Evolutionary conservation across 1,139 yeast species (phyloP), one percentile per base, ranked within the genome.

Genomic region (Taphrina pruni): DNA sequence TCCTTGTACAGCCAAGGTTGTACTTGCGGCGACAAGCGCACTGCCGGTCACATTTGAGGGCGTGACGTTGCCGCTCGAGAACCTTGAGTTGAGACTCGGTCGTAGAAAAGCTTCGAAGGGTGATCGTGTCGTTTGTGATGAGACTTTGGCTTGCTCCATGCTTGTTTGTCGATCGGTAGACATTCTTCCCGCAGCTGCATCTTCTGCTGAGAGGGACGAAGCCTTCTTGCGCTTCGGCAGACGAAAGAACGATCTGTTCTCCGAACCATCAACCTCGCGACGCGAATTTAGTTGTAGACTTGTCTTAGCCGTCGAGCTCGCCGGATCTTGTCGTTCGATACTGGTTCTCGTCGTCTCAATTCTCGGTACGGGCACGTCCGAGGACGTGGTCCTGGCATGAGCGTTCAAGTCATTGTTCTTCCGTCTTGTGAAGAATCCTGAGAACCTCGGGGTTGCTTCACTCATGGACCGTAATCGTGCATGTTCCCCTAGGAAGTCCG

Each of bases 1-100:
- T n/a, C 67, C 67, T 36, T 48, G 67, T 12, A 52, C 67, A 17
- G 67, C 67, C 14, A 64, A 46, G 4, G 67, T 20, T 4, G 67
- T n/a, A 1, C 60, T 43, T 43, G 67, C 67, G 32, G 61, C 67
- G 7, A 64, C 48, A 6, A 64, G 21, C 8, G 41, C 67, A 54
- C 46, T 45, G 3, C 61, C 61, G 14, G 67, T n/a, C 14, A 20
- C 20, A 17, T 35, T 38, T 6, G 45, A 9, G 41, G 60, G 32
- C 6, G 55, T 14, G 4, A 64, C 38, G 1, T 55, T 35, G 14
- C 51, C 56, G 12, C 50, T 57, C 26, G 67, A 64, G n/a, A 43
- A 55, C 21, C 61, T 17, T 11, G 56, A n/a, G 12, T 36, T 54
- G 55, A 64, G 17, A 26, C 43, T 46, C 20, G 67, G 67, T 48